These are phyloP conservation scores for Mycena haematopus DNA, from an alignment of 768 basidiomycete species.

Conservation along the genomic window DNA sequence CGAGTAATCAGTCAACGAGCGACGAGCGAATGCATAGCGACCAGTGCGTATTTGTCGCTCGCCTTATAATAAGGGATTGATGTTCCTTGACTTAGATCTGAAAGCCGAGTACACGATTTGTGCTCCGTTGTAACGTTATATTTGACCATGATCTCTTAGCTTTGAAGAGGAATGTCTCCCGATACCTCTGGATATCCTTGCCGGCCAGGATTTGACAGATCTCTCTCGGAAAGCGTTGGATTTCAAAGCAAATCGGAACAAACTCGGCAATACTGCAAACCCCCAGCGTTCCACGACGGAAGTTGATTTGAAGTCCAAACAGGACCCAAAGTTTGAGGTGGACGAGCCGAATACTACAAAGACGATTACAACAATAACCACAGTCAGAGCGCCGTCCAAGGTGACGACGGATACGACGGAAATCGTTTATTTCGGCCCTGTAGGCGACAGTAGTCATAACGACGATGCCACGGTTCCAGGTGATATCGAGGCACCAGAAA, in stretches of 20 bases:
- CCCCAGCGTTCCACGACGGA: neutral
- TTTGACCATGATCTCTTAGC: neutral
- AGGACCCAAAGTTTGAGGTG: neutral
- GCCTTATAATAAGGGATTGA: neutral
- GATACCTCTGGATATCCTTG: slow-evolving; percentile 21
- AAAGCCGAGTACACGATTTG: slow-evolving; percentile 6
- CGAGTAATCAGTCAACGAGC: slow-evolving; percentile 20
- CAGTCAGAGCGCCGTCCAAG: slow-evolving; percentile 11
- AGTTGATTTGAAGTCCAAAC: neutral
- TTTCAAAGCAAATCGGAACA: slow-evolving; percentile 7
- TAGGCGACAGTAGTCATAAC: neutral
- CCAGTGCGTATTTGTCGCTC: slow-evolving; percentile 1
- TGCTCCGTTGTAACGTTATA: neutral
- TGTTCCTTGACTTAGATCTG: neutral
- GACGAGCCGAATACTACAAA: slow-evolving; percentile 8
- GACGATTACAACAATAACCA: slow-evolving; percentile 24
- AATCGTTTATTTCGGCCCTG: slow-evolving; percentile 16
- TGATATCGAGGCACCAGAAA: neutral
- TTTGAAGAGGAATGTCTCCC: slow-evolving; percentile 12
- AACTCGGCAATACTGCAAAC: neutral
- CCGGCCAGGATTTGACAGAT: slow-evolving; percentile 23
- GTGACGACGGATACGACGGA: slow-evolving; percentile 27
- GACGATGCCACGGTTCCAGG: neutral
- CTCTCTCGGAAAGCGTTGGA: slow-evolving; percentile 15
- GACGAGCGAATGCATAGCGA: slow-evolving; percentile 22